Evolutionary conservation across 192 early-diverging fungal species (phyloP), one percentile per base, ranked within the genome.

Genomic region (Coemansia sp.): DNA sequence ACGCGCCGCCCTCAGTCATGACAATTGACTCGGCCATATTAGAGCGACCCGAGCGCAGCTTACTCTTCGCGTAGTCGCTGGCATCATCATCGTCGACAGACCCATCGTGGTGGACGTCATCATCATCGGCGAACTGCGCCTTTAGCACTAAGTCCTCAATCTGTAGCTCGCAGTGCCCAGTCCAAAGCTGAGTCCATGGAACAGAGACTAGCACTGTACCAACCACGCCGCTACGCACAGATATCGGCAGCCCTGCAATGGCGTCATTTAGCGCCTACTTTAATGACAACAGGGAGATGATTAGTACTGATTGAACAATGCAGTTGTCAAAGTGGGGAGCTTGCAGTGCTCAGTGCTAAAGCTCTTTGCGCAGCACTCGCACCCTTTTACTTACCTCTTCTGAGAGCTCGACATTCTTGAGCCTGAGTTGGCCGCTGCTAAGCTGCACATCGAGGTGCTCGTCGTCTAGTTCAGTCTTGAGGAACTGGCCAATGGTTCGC

Each of bases 391-490:
- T 75, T 87, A 91, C 94, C 75, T 89, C 86, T 42, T 89, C 72
- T 66, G 93, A 94, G 34, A 96, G 89, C 66, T 90, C 84, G 19
- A 96, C 78, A 65, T 95, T 91, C 38, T 87, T 86, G 44, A 96
- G 86, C 41, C 89, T 85, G 27, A 96, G 83, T 27, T 86, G 85
- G 4, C 93, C 94, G 45, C 89, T 87, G 38, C 88, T 87, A 11
- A 96, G 86, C 84, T 93, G 89, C 38, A 96, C 89, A 69, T 96
- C 94, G 64, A 94, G 86, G 70, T 94, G 89, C 41, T 92, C 92
- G 60, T 79, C 75, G 58, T 90, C 85, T 57, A 92, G 87, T 31
- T 94, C 81, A 25, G 94, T 88, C 61, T 89, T 88, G 41, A 96
- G 82, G 67, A 95, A 94, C 72, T 92, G 91, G 8, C 94, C 94